Evolutionary conservation across 1,139 yeast species (phyloP), one percentile per base, ranked within the genome.

Genomic region (Candida labiduridarum): DNA sequence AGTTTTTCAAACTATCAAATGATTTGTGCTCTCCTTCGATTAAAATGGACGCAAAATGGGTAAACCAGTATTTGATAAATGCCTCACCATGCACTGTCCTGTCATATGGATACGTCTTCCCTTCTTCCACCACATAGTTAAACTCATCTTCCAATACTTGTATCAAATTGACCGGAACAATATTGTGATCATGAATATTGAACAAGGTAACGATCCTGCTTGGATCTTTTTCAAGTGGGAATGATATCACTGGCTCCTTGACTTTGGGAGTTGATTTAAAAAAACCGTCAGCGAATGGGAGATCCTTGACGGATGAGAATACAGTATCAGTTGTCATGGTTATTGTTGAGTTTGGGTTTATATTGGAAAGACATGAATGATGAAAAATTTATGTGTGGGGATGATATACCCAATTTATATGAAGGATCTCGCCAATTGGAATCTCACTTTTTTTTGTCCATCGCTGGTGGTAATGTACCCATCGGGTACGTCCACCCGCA

Each of bases 61-160:
- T 65, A 54, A 79, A 80, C 74, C 80, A 76, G 55, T 76, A 75
- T 9, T 60, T 62, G 27, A 58, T 51, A 56, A 79, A 82, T 39
- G 66, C 71, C 1, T 69, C 68, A 14, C 59, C 60, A 39, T 64
- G 62, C 58, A 65, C 52, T 10, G 58, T 45, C 8, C 63, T 52
- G 42, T 63, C 59, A 52, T 75, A 71, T 0, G 84, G 83, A 51
- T 80, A 80, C 0, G 85, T 81, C 39, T 57, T 59, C 1, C 86
- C 86, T 55, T 76, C 81, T 19, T 72, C 80, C 1, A 82, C 69
- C 12, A 80, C 74, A 41, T 62, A 60, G 55, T 79, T 78, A 64
- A 79, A 72, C 48, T 77, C 77, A 7, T 67, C 61, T 41, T 66
- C 69, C 27, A 78, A 51, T 1, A 65, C 66, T 15, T 63, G 61